phyloP scores from a whole-genome alignment of 1,139 yeast genomes.

The Kodamaea anthophila region DNA sequence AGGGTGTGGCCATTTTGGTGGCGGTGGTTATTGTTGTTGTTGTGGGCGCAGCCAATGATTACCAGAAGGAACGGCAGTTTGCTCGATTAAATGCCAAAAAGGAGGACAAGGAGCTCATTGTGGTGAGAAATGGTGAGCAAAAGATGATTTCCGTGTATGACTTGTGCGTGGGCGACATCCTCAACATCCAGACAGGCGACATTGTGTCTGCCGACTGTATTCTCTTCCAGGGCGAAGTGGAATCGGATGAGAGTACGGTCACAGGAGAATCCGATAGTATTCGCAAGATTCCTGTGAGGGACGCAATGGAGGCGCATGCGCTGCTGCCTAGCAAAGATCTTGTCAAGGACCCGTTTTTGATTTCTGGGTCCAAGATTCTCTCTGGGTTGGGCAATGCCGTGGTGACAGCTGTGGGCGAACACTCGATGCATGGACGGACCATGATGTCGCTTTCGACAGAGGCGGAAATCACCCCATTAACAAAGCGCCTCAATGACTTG shows the following conservation, averaged over 20 bases:
- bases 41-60: slow-evolving; percentile 93
- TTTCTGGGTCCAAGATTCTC: slow-evolving; percentile 84
- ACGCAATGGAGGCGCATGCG: slow-evolving; percentile 35
- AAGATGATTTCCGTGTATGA: slow-evolving; percentile 67
- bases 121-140: slow-evolving; percentile 67
- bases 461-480: slow-evolving; percentile 83
- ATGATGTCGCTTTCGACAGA: slow-evolving; percentile 73
- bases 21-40: slow-evolving; percentile 87
- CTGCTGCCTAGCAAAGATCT: slow-evolving; percentile 36
- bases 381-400: slow-evolving; percentile 84
- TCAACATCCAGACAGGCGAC: slow-evolving; percentile 88
- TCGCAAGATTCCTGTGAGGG: slow-evolving; percentile 52
- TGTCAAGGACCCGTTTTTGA: slow-evolving; percentile 69
- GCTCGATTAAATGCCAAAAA: slow-evolving; percentile 80
- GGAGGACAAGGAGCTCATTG: slow-evolving; percentile 77
- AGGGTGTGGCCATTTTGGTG: slow-evolving; percentile 93
- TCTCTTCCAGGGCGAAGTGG: slow-evolving; percentile 69
- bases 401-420: slow-evolving; percentile 83
- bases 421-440: slow-evolving; percentile 89
- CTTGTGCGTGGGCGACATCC: slow-evolving; percentile 78
- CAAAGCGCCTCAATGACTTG: slow-evolving; percentile 68
- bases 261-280: slow-evolving; percentile 92
- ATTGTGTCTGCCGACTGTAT: slow-evolving; percentile 86
- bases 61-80: slow-evolving; percentile 93
- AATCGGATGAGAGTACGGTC: slow-evolving; percentile 86